Percentiles rank a stretch among this genome's conserved stretches.
Conservation (phyloP, 257 asterid species). For the Paraleonurus japonicus region DNA sequence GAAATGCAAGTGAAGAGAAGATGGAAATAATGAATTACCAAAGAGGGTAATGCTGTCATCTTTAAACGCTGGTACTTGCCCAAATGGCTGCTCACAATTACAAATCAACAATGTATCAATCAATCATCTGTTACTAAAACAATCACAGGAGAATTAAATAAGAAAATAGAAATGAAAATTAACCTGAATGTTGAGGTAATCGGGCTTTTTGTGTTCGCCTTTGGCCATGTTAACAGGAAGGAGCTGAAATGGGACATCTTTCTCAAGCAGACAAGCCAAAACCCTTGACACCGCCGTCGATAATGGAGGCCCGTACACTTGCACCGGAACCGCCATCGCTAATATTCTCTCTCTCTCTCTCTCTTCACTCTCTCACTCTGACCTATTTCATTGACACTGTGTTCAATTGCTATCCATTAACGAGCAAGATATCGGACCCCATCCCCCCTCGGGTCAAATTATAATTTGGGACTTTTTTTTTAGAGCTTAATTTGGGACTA, state of each 20-base stretch:
- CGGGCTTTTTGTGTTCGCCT: conserved; percentile 77
- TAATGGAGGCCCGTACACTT: conserved; percentile 73
- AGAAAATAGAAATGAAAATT: neutral
- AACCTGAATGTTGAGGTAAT: conserved; percentile 82
- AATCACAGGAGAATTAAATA: neutral
- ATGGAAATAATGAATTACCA: conserved; percentile 43
- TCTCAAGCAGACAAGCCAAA: conserved; percentile 67
- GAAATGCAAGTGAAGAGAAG: neutral
- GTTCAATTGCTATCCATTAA: neutral
- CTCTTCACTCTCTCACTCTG: neutral
- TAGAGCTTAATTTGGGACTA: too few species aligned
- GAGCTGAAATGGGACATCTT: conserved; percentile 70
- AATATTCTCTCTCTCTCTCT: too few species aligned
- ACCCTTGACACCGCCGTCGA: conserved; percentile 80
- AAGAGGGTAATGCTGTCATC: conserved; percentile 68
- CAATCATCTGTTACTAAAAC: neutral
- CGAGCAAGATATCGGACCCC: too few species aligned
- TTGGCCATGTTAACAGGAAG: conserved; percentile 66
- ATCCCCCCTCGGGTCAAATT: too few species aligned
- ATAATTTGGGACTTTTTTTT: too few species aligned
- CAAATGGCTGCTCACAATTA: conserved; percentile 64
- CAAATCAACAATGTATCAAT: conserved; percentile 17
- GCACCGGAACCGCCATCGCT: conserved; percentile 66
- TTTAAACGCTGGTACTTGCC: conserved; percentile 87
- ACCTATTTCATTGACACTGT: neutral